Base-by-base conservation (phyloP, 805 yeast species). In the Helenozyma rhizophorensis region DNA sequence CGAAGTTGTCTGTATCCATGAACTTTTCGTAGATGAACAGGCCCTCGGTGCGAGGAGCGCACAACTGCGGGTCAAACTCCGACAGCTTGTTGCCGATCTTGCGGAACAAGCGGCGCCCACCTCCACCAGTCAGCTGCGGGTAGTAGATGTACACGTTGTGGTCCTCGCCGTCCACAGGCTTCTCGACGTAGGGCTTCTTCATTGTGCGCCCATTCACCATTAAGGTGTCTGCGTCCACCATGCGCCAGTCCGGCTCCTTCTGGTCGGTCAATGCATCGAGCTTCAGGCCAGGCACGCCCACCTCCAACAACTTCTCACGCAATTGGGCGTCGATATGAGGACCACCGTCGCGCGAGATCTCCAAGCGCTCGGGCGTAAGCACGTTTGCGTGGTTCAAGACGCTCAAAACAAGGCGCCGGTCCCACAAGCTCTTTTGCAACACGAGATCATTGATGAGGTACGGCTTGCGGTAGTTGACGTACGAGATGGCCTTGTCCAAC, bases 91-190 rank as follows among this genome's bases (percentile, higher is more conserved):
- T 93, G 39, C 97, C 98, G 39, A 93, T 95, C 55, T 93, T 93
- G 45, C 99, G 73, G 66, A 93, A 93, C 41, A 93, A 65, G 32
- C 94, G 72, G 40, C 99, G 73, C 17, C 99, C 99, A 45, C 99
- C 99, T 36, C 99, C 99, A 28, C 99, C 99, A 32, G 83, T 83
- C 37, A 82, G 74, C 36, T 76, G 74, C 22, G 89, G 83, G 56
- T 90, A 93, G 61, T 93, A 93, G 24, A 93, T 89, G 57, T 83
- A 85, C 28, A 93, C 90, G 53, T 93, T 93, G 60, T 93, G 99
- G 60, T 93, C 96, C 61, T 93, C 99, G 34, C 99, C 99, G 58
- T 93, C 96, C 3, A 89, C 97, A 1, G 99, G 99, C 48, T 93
- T 93, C 58, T 93, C 99, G 21, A 93, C 98, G 68, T 80, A 93